These are phyloP conservation scores for Pyrus hybrid DNA, from an alignment of 331 rosid genomes.

Conservation along the genomic window DNA sequence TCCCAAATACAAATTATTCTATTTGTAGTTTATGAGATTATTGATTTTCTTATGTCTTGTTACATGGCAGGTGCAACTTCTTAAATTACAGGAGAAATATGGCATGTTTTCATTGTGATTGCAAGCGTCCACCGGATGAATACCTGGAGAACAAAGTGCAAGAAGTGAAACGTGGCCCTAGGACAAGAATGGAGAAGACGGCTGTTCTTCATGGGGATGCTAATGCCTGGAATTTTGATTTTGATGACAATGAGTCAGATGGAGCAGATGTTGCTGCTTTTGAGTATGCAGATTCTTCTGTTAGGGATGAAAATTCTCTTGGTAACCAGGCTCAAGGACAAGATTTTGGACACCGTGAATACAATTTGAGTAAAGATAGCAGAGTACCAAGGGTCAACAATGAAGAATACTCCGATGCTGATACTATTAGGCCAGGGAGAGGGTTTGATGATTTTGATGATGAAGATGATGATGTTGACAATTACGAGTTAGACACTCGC, in stretches of 20 bases:
- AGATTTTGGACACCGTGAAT: slow-evolving; percentile 36
- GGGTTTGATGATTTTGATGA: slow-evolving; percentile 97
- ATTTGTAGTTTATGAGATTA: background rate
- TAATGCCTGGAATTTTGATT: slow-evolving; percentile 97
- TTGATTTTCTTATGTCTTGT: slow-evolving; percentile 9
- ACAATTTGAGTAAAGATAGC: slow-evolving; percentile 29
- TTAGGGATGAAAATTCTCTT: slow-evolving; percentile 34
- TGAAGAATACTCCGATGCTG: slow-evolving; percentile 39
- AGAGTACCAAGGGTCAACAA: slow-evolving; percentile 34
- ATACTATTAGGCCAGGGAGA: slow-evolving; percentile 34
- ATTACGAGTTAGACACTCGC: slow-evolving; percentile 62
- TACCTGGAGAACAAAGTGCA: slow-evolving; percentile 52
- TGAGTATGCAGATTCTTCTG: slow-evolving; percentile 81
- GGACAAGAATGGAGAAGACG: slow-evolving; percentile 40
- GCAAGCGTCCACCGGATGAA: slow-evolving; percentile 92
- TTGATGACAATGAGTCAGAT: slow-evolving; percentile 93
- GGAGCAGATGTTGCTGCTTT: slow-evolving; percentile 99
- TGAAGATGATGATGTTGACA: slow-evolving; percentile 78
- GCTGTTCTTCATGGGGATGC: slow-evolving; percentile 51
- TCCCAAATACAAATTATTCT: background rate
- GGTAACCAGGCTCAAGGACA: slow-evolving; percentile 37
- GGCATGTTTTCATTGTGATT: slow-evolving; percentile 92
- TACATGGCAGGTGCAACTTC: slow-evolving; percentile 86
- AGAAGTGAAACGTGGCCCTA: slow-evolving; percentile 40
- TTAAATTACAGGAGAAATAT: slow-evolving; percentile 86